Base-by-base conservation (phyloP, 2,329 filamentous ascomycete species). In the Penicillium brasilianum region DNA sequence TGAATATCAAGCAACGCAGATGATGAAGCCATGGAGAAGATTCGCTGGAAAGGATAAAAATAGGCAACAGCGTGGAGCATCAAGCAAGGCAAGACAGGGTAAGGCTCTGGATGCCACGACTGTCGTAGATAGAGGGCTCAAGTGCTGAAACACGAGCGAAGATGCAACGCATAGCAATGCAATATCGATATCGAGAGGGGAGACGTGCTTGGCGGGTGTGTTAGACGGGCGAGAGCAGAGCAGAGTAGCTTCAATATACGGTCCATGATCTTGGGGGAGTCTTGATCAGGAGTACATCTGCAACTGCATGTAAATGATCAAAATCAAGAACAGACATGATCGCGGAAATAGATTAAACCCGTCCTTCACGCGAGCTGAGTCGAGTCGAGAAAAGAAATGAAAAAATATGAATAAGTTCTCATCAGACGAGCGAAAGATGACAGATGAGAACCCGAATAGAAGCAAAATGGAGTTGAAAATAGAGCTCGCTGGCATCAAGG, bases 1-100 rank as follows among this genome's bases (percentile, higher is more conserved):
- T 44, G 50, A 48, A 55, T 8, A 57, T 56, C n/a, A 41, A 55
- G 39, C 22, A 51, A 14, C 18, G 52, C 43, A 63, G 30, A 55
- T 44, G 25, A 44, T 46, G 28, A 28, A 11, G 48, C 34, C 2
- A 36, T 11, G 18, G 49, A 18, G 34, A 37, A 51, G 30, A 34
- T 20, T 22, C 49, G n/a, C 22, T 28, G 25, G 30, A 14, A 48
- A 28, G 5, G n/a, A 48, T 30, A 16, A 28, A 10, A 30, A 48
- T 7, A 28, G 22, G 25, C 25, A 6, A 7, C 6, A 28, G 13
- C 20, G n/a, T 25, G 7, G 43, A 25, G 16, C 25, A 48, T 30
- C 16, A 30, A 22, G 39, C 39, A 22, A n/a, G 44, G 5, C 39
- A 22, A 9, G 25, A 18, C 39, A 22, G 11, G 44, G 5, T 18